Percentiles rank a stretch among this genome's conserved stretches.
These are phyloP conservation scores for Ulvella scutata DNA, from an alignment of 139 green algal species.

Conservation along the genomic window DNA sequence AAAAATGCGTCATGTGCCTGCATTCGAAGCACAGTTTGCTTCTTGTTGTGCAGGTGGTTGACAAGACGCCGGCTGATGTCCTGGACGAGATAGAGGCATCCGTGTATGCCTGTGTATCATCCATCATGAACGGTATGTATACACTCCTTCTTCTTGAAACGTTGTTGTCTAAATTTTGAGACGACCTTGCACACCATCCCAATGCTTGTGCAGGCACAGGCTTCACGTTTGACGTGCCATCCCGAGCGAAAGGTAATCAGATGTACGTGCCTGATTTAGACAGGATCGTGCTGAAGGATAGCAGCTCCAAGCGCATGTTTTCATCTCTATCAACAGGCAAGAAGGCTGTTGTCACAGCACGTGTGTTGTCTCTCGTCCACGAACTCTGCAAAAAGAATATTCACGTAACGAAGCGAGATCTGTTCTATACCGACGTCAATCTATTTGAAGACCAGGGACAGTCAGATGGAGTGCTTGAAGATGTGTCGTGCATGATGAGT, in stretches of 20 bases:
- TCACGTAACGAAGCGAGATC: slow-evolving; percentile 80
- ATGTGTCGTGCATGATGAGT: slow-evolving; percentile 88
- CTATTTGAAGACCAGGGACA: slow-evolving; percentile 82
- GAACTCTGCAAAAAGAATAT: slow-evolving; percentile 63
- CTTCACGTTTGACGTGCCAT: slow-evolving; percentile 65
- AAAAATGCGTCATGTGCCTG: no score
- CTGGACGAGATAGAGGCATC: slow-evolving; percentile 65
- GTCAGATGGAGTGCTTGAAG: slow-evolving; percentile 77
- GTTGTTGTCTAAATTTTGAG: background rate
- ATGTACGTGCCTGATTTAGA: slow-evolving; percentile 53
- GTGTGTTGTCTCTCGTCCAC: slow-evolving; percentile 80
- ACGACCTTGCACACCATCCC: background rate
- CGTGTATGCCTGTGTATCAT: slow-evolving; percentile 38
- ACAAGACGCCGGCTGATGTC: slow-evolving; percentile 59
- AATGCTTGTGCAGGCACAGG: slow-evolving; percentile 30
- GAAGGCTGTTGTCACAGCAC: slow-evolving; percentile 70
- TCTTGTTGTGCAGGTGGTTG: slow-evolving; percentile 58
- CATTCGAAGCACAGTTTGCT: no score
- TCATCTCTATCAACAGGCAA: slow-evolving; percentile 31
- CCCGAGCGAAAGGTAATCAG: slow-evolving; percentile 62
- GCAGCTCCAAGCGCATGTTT: slow-evolving; percentile 48
- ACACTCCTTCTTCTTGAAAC: background rate
- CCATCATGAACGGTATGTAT: slow-evolving; percentile 33
- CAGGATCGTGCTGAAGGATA: slow-evolving; percentile 82
- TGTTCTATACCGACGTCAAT: slow-evolving; percentile 98